Base-by-base conservation (phyloP, 2,329 filamentous ascomycete genomes). In the Chaetomium globosum region DNA sequence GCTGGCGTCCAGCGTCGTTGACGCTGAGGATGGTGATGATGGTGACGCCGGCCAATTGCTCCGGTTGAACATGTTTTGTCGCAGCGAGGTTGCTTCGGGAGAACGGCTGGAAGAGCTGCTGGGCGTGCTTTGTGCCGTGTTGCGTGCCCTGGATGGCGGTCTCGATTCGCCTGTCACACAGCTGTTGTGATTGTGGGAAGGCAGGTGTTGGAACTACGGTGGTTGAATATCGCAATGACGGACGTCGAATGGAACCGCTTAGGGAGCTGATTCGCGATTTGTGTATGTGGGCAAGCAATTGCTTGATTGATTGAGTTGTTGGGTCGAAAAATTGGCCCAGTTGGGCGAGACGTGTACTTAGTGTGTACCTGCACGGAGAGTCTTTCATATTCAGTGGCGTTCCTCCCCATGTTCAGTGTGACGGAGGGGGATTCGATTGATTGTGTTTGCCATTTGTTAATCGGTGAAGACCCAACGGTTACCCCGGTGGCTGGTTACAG, bases 291-390 rank as follows among this genome's bases (percentile, higher is more conserved):
- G 51, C 51, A 53, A 53, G 51, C 51, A 53, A 53, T 53, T 53
- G 51, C 51, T 53, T 31, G 51, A 53, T 53, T 53, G 51, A 53
- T 53, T 52, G 49, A 52, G 49, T 52, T 52, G 49, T 52, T 52
- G 49, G 49, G 49, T 28, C 4, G 49, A 52, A 52, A 21, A 52
- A 52, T 21, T 52, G 49, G 49, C 49, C 21, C 49, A 52, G 49
- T 52, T 52, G 49, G 49, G 49, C 49, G 49, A 52, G 21, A 52
- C 28, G 49, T 49, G 46, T 49, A 26, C 26, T 26, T 26, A 26
- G 26, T 26, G 26, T 26, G 26, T n/a, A n/a, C n/a, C n/a, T n/a
- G n/a, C n/a, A n/a, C 26, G 26, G 4, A 26, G 26, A 26, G 26
- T 26, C 26, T 26, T 26, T 26, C 26, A 26, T 4, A 26, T 26